Evolutionary conservation across 140 eudicot species (phyloP).

Genomic region (Flaveria floridana): DNA sequence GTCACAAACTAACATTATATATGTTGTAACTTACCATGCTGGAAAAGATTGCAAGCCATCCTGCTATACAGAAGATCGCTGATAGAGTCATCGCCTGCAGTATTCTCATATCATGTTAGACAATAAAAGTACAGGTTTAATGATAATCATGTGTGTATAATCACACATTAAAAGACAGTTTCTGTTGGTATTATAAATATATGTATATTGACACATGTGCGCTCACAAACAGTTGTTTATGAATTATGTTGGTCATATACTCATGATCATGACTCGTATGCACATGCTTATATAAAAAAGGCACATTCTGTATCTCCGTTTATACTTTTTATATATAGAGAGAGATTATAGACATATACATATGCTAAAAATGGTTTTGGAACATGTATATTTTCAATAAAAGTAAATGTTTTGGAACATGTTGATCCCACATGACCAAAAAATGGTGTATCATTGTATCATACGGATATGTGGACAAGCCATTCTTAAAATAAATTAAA

Average conservation of each 20-base stretch:
- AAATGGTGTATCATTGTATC: background rate
- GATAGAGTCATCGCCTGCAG: constrained; percentile 80
- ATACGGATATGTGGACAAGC: background rate
- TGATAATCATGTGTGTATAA: constrained; percentile 29
- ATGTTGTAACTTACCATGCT: constrained; percentile 45
- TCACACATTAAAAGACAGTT: constrained; percentile 8
- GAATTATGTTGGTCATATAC: background rate
- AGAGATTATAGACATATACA: too few species aligned
- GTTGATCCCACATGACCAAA: background rate
- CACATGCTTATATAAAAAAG: background rate
- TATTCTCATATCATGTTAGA: constrained; percentile 2
- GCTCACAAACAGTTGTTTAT: background rate
- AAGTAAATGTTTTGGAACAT: too few species aligned
- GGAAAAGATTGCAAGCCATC: constrained; percentile 80
- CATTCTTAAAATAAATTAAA: background rate
- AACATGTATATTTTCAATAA: background rate
- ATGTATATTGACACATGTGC: background rate
- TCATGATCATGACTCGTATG: background rate
- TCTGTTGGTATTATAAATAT: background rate
- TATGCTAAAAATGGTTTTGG: too few species aligned
- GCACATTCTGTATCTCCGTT: background rate
- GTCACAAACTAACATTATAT: background rate
- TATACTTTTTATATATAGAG: too few species aligned
- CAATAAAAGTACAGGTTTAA: constrained; percentile 23
- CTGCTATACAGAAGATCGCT: constrained; percentile 62